A percentile compares a stretch with the other conserved stretches of the same genome.
Evolutionary conservation across 2,329 filamentous ascomycete genomes (phyloP).

Genomic region (Chrysoporthe cubensis): DNA sequence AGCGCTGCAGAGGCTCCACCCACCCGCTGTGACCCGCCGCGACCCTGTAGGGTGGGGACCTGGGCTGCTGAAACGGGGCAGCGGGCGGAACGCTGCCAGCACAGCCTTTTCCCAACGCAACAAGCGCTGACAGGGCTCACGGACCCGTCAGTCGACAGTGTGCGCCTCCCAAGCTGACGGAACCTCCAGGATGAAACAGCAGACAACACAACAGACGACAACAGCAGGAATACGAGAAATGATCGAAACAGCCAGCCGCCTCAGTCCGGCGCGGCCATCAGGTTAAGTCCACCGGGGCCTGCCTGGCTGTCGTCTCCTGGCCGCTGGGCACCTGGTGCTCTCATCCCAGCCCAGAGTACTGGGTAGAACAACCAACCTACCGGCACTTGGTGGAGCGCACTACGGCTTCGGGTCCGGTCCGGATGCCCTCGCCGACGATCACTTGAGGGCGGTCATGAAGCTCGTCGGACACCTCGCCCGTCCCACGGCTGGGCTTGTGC

Average conservation of each 20-base stretch:
- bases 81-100: slow-evolving; percentile 6
- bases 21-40: not conserved
- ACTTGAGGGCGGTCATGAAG: not conserved
- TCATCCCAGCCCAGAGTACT: not conserved
- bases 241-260: not conserved
- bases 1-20: slow-evolving; percentile 4
- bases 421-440: too few species aligned
- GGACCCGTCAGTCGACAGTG: not conserved
- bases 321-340: not conserved
- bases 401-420: too few species aligned
- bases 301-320: not conserved
- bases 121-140: slow-evolving; percentile 10
- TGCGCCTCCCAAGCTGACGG: not conserved
- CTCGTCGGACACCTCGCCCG: not conserved
- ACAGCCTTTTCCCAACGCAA: slow-evolving; percentile 9
- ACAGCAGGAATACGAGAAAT: not conserved
- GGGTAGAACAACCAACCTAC: too few species aligned
- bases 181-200: not conserved
- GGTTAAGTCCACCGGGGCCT: not conserved
- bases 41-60: not conserved
- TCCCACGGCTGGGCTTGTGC: not conserved
- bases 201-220: not conserved
- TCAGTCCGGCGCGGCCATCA: not conserved
- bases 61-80: slow-evolving; percentile 3
- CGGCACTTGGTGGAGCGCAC: too few species aligned